Conservation (phyloP, 2,329 filamentous ascomycete species). For the Botryosphaeria dothidea region DNA sequence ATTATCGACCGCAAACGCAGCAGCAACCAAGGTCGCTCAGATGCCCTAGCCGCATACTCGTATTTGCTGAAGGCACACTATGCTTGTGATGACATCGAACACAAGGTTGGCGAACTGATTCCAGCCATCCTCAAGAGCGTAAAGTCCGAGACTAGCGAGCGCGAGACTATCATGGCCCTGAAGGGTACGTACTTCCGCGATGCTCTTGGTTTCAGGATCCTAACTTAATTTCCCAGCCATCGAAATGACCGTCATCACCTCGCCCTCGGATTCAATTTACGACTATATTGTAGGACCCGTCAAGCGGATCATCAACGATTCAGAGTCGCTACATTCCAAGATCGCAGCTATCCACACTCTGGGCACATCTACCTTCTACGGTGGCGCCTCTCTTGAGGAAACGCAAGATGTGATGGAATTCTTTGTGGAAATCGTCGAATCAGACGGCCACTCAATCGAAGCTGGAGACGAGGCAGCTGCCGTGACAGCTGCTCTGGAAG, state of each 20-base stretch:
- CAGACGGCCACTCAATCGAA: conserved; percentile 72
- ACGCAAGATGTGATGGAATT: conserved; percentile 73
- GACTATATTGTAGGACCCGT: conserved; percentile 60
- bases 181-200: conserved; percentile 48
- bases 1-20: conserved; percentile 78
- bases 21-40: conserved; percentile 69
- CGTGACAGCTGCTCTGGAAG: conserved; percentile 72
- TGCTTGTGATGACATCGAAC: conserved; percentile 62
- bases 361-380: conserved; percentile 71
- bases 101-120: conserved; percentile 62
- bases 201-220: not conserved
- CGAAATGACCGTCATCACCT: conserved; percentile 68
- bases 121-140: conserved; percentile 69
- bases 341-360: conserved; percentile 72
- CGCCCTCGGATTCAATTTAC: conserved; percentile 66
- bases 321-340: conserved; percentile 65
- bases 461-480: conserved; percentile 70
- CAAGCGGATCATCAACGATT: conserved; percentile 66
- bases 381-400: conserved; percentile 69
- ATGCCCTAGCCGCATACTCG: conserved; percentile 61
- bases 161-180: conserved; percentile 69
- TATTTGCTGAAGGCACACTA: conserved; percentile 69
- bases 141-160: conserved; percentile 66
- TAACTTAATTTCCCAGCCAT: conserved; percentile 51
- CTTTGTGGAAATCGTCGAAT: conserved; percentile 74